Evolutionary conservation across 192 early-diverging fungal species (phyloP).

Genomic region (Piromyces sp.): DNA sequence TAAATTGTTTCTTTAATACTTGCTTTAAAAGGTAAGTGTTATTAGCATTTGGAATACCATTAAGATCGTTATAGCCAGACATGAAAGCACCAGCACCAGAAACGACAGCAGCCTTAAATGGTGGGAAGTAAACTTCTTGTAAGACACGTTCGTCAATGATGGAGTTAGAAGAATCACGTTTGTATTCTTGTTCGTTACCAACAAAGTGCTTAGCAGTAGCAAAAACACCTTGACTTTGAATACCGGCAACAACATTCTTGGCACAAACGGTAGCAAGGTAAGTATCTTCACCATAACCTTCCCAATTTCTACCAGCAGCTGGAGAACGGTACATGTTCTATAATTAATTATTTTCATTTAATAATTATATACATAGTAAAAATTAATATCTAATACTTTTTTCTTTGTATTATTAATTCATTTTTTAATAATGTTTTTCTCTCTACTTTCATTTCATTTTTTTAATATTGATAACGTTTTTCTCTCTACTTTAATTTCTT

Average conservation of each 20-base stretch:
- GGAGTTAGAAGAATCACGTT: slow-evolving; percentile 11
- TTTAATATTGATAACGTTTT: too few species aligned
- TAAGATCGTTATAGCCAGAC: slow-evolving; percentile 46
- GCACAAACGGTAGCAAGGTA: slow-evolving; percentile 14
- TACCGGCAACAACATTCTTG: slow-evolving; percentile 14
- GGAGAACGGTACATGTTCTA: background rate
- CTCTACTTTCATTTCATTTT: too few species aligned
- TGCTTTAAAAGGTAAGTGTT: slow-evolving; percentile 18
- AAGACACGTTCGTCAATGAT: slow-evolving; percentile 31
- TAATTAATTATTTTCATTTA: too few species aligned
- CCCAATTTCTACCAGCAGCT: background rate
- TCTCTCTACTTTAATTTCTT: too few species aligned
- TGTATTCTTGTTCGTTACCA: slow-evolving; percentile 28
- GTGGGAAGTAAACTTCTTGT: slow-evolving; percentile 36
- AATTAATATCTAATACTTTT: too few species aligned
- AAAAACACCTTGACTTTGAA: slow-evolving; percentile 28
- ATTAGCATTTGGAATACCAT: slow-evolving; percentile 34
- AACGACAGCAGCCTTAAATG: slow-evolving; percentile 33
- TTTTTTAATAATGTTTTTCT: too few species aligned
- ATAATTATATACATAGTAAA: too few species aligned
- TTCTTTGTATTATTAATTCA: too few species aligned
- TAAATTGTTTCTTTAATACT: slow-evolving; percentile 29
- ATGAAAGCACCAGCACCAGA: slow-evolving; percentile 37
- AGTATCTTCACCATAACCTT: slow-evolving; percentile 24
- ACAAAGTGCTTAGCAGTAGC: slow-evolving; percentile 30